Conservation (phyloP, 768 basidiomycete species). For the Peribolospora kevripleyi region DNA sequence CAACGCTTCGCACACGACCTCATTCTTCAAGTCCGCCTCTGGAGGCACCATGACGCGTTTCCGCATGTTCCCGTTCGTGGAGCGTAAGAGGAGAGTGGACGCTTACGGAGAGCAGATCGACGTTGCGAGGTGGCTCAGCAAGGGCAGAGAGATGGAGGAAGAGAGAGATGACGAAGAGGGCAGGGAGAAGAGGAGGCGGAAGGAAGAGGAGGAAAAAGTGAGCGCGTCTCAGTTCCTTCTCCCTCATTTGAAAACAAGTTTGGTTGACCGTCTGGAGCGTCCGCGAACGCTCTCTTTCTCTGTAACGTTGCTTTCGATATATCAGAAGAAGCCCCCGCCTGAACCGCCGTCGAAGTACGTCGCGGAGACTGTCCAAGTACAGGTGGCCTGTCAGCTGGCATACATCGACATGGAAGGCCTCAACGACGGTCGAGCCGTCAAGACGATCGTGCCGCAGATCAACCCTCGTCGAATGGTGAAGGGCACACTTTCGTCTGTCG, state of each 20-base stretch:
- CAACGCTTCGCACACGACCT: slow-evolving; percentile 58
- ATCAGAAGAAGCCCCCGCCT: slow-evolving; percentile 35
- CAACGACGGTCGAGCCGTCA: slow-evolving; percentile 87
- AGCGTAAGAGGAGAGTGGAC: slow-evolving; percentile 74
- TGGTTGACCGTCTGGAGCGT: not conserved
- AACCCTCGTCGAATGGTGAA: slow-evolving; percentile 81
- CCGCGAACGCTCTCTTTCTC: not conserved
- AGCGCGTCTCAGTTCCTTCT: not conserved
- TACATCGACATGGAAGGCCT: slow-evolving; percentile 92
- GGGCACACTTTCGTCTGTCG: slow-evolving; percentile 2
- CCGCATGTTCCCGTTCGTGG: slow-evolving; percentile 92
- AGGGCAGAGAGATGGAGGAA: slow-evolving; percentile 78
- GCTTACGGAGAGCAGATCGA: slow-evolving; percentile 89
- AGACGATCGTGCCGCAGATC: slow-evolving; percentile 86
- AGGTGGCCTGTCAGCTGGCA: slow-evolving; percentile 59
- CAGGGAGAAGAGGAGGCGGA: slow-evolving; percentile 34
- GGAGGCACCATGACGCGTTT: slow-evolving; percentile 29
- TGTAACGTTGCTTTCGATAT: not conserved
- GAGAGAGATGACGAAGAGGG: slow-evolving; percentile 48
- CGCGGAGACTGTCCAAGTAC: slow-evolving; percentile 45
- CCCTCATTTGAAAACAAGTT: not conserved
- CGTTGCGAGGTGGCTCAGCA: slow-evolving; percentile 82
- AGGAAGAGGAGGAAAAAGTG: slow-evolving; percentile 65
- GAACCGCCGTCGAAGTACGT: slow-evolving; percentile 87
- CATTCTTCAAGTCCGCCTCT: slow-evolving; percentile 60